A percentile compares a stretch with the other conserved stretches of the same genome.
Evolutionary conservation across 805 yeast genomes (phyloP).

Genomic region (Debaryomyces prosopidis): DNA sequence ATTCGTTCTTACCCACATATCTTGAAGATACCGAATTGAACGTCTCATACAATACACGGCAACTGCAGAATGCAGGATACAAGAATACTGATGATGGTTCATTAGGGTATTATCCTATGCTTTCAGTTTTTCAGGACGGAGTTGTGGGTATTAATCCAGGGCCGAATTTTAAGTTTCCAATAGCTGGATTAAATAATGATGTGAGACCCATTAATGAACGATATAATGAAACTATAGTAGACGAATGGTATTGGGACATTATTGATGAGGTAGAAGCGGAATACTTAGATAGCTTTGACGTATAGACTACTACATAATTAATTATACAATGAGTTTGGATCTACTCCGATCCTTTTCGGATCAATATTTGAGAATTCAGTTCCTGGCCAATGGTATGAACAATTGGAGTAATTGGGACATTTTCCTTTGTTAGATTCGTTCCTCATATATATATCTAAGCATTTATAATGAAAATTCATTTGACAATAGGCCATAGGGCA

Average conservation of each 20-base stretch:
- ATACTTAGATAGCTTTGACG: conserved; percentile 47
- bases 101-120: conserved; percentile 89
- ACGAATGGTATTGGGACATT: conserved; percentile 80
- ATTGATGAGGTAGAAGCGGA: conserved; percentile 79
- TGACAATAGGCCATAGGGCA: conserved; percentile 36
- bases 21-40: conserved; percentile 48
- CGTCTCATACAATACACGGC: conserved; percentile 26
- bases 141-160: conserved; percentile 70
- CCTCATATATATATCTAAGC: conserved; percentile 42
- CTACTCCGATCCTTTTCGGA: conserved; percentile 22
- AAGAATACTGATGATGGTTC: conserved; percentile 72
- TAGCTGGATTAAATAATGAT: conserved; percentile 29
- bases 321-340: conserved; percentile 28
- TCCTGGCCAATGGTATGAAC: conserved; percentile 25
- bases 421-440: not conserved
- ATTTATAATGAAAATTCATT: conserved; percentile 48
- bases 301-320: conserved; percentile 14
- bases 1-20: conserved; percentile 78
- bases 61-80: conserved; percentile 39
- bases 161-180: conserved; percentile 54
- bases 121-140: conserved; percentile 81
- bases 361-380: conserved; percentile 8
- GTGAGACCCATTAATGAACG: conserved; percentile 58
- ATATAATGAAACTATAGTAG: conserved; percentile 70
- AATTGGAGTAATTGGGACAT: conserved; percentile 11